These are phyloP conservation scores for Ogataea nitratoaversa DNA, from an alignment of 805 yeast species.

Conservation along the genomic window DNA sequence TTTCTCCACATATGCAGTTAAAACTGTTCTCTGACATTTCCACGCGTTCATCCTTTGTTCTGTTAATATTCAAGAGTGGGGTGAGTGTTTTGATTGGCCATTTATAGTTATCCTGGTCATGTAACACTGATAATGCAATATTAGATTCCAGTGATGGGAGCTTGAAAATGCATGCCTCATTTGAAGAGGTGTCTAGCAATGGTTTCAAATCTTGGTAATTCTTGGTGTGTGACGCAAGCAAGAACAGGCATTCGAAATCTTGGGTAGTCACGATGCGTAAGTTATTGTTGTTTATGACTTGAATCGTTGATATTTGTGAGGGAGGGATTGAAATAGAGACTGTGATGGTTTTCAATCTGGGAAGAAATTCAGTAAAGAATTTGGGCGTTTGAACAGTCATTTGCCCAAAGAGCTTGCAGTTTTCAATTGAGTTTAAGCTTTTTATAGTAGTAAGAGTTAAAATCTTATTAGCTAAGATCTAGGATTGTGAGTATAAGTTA, in stretches of 20 bases:
- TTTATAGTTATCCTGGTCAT: slow-evolving; percentile 15
- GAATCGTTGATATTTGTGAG: background rate
- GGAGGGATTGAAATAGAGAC: slow-evolving; percentile 5
- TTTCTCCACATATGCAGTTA: slow-evolving; percentile 17
- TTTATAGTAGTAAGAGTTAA: no score
- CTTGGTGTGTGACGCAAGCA: slow-evolving; percentile 4
- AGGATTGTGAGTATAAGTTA: no score
- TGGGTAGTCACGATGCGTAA: background rate
- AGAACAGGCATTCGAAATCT: background rate
- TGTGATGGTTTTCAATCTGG: slow-evolving; percentile 6
- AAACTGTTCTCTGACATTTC: slow-evolving; percentile 5
- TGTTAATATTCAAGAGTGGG: no score
- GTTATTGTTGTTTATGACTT: background rate
- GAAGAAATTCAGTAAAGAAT: slow-evolving; percentile 7
- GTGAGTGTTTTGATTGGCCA: slow-evolving; percentile 22
- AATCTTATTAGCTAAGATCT: no score
- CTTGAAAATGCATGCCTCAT: background rate
- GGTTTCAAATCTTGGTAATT: slow-evolving; percentile 4
- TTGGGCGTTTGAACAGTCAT: background rate
- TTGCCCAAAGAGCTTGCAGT: no score
- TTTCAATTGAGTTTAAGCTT: no score
- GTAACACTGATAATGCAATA: slow-evolving; percentile 5
- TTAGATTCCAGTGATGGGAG: background rate
- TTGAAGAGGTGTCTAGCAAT: background rate
- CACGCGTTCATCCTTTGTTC: no score